Evolutionary conservation across 306 rosid species (phyloP), one percentile per base, ranked within the genome.

Genomic region (Gynostemma pentaphyllum): DNA sequence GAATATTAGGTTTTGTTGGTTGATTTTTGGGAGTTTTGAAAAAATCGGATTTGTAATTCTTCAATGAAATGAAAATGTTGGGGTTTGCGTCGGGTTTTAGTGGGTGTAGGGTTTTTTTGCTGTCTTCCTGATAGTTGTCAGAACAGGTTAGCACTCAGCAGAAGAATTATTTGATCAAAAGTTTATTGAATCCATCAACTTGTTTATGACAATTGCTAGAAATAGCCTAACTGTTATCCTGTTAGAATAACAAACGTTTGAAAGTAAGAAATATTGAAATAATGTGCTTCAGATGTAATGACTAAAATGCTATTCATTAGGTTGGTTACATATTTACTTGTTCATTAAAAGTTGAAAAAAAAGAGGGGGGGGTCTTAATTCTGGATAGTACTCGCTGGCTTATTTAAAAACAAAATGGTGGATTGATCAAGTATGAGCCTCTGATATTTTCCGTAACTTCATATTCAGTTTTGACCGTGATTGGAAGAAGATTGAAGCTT

Each of bases 401-500:
- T 23, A 34, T 27, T 5, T 2, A 9, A 10, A 46, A 56, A 27
- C 18, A 49, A 1, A 3, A 51, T 54, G 22, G 9, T 55, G 22
- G 23, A 4, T 42, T 5, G 23, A 23, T 9, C 6, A 32, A 28
- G 39, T 18, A 12, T 8, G 40, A 21, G 18, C n/a, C 19, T 37
- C 29, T 29, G 22, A 53, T 40, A 16, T 47, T 56, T 28, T 53
- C 62, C 62, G 63, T 62, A 67, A 34, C 10, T 61, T 62, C 36
- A 13, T 61, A 30, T 74, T 41, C 80, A 92, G 99, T 27, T 92
- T 92, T 83, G 99, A 92, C 67, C 99, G 96, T 27, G 99, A 92
- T 72, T 92, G 99, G 99, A 92, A 92, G 80, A 92, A 92, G 80
- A 92, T 92, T 76, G 99, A 92, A 84, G 96, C 99, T 23, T 92